These are phyloP conservation scores for Apiotrichum laibachii DNA, from an alignment of 1,284 basidiomycete species.

Conservation along the genomic window DNA sequence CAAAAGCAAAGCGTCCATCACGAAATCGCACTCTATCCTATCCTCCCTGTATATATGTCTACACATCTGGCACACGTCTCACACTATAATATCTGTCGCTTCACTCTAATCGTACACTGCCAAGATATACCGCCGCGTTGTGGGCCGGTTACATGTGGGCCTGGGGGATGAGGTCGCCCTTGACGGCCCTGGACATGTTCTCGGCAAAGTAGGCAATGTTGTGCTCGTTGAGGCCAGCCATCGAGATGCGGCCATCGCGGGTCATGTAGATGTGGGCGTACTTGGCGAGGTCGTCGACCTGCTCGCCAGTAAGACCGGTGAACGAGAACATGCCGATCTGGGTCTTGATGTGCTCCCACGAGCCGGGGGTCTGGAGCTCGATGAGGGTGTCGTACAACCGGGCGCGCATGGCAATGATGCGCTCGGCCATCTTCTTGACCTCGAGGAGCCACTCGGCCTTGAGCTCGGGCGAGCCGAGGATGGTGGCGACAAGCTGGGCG, in stretches of 20 bases:
- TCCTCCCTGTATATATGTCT: not conserved
- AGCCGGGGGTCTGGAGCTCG: slow-evolving; percentile 83
- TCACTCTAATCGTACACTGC: not conserved
- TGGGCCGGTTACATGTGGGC: not conserved
- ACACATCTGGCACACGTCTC: not conserved
- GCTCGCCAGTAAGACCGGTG: slow-evolving; percentile 72
- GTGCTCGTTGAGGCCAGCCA: slow-evolving; percentile 87
- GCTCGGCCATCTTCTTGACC: slow-evolving; percentile 91
- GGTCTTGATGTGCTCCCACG: slow-evolving; percentile 94
- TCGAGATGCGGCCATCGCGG: slow-evolving; percentile 76
- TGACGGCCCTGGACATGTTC: slow-evolving; percentile 75
- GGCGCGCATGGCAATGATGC: slow-evolving; percentile 95
- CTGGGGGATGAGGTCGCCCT: slow-evolving; percentile 55
- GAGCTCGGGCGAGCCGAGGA: slow-evolving; percentile 71
- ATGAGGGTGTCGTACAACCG: slow-evolving; percentile 76
- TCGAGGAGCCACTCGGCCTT: slow-evolving; percentile 83
- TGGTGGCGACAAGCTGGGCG: slow-evolving; percentile 81
- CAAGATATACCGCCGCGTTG: not conserved
- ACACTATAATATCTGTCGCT: not conserved
- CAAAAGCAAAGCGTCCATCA: not conserved
- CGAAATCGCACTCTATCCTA: not conserved
- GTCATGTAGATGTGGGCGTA: slow-evolving; percentile 87
- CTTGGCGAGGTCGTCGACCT: slow-evolving; percentile 82
- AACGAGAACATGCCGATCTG: slow-evolving; percentile 81
- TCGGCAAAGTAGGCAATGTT: slow-evolving; percentile 89